Conservation (phyloP, 768 basidiomycete species). For the Leccinum rimulosum region DNA sequence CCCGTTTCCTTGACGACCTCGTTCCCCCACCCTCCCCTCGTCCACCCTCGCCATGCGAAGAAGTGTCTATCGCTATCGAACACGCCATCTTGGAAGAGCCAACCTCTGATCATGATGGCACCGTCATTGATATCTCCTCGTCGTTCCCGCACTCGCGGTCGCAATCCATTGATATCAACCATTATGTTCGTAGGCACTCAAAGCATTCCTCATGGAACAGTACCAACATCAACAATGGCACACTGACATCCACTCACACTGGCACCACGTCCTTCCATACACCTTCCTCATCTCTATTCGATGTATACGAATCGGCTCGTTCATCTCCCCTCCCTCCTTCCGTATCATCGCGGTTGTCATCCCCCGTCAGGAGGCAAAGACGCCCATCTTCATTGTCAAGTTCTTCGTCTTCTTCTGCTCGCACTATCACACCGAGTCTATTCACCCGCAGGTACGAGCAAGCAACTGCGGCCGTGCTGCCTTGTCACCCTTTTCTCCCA, state of each 20-base stretch:
- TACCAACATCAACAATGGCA: slow-evolving; percentile 43
- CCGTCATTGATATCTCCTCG: slow-evolving; percentile 20
- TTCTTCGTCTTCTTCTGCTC: slow-evolving; percentile 36
- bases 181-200: slow-evolving; percentile 29
- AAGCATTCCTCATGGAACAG: slow-evolving; percentile 48
- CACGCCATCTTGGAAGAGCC: slow-evolving; percentile 16
- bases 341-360: slow-evolving; percentile 27
- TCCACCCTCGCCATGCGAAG: slow-evolving; percentile 10
- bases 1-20: slow-evolving; percentile 54
- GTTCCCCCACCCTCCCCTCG: slow-evolving; percentile 39
- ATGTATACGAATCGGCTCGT: slow-evolving; percentile 57
- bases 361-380: slow-evolving; percentile 27
- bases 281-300: slow-evolving; percentile 73
- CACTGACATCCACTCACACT: slow-evolving; percentile 56
- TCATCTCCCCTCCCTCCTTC: slow-evolving; percentile 51
- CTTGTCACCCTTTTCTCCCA: slow-evolving; percentile 24
- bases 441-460: slow-evolving; percentile 39
- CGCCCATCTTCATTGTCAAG: slow-evolving; percentile 40
- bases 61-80: slow-evolving; percentile 14
- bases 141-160: slow-evolving; percentile 22
- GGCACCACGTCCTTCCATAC: slow-evolving; percentile 70
- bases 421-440: slow-evolving; percentile 60
- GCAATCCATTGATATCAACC: slow-evolving; percentile 26
- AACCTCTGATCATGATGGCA: not conserved
- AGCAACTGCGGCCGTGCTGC: slow-evolving; percentile 8